Conservation (phyloP, 495 filamentous ascomycete genomes). For the Schizothecium vesticola region DNA sequence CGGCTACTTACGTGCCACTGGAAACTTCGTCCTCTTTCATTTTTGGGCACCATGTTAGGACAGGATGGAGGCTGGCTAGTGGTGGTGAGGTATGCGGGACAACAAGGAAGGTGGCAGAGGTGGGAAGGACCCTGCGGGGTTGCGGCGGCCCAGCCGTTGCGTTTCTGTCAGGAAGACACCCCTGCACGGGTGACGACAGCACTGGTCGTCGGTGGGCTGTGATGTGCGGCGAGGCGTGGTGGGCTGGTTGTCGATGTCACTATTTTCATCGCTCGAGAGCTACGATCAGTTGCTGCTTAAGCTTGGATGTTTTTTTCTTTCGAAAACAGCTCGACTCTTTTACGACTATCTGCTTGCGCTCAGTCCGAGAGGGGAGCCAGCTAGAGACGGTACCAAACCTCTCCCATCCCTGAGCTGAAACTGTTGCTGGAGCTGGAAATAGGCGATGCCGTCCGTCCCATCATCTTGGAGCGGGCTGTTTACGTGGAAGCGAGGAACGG, state of each 20-base stretch:
- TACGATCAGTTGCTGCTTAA: too few species aligned
- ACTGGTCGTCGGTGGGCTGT: not conserved
- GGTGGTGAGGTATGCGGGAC: not conserved
- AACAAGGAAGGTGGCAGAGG: not conserved
- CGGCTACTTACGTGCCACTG: too few species aligned
- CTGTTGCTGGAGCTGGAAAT: not conserved
- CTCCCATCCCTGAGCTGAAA: not conserved
- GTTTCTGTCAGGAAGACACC: not conserved
- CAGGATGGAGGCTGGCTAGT: not conserved
- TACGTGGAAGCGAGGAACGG: not conserved
- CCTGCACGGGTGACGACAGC: not conserved
- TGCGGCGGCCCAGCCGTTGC: not conserved
- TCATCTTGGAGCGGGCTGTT: not conserved
- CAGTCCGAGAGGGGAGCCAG: not conserved
- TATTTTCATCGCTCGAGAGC: not conserved
- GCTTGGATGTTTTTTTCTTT: too few species aligned
- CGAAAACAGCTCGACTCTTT: not conserved
- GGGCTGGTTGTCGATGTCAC: not conserved
- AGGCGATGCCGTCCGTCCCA: not conserved
- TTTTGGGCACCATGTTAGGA: not conserved
- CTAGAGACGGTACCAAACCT: not conserved
- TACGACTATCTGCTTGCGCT: not conserved
- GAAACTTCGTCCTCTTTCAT: not conserved
- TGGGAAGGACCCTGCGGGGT: not conserved
- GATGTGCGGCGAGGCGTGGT: not conserved